These are phyloP conservation scores for Luffa aegyptiaca DNA, from an alignment of 306 rosid genomes.

Conservation along the genomic window DNA sequence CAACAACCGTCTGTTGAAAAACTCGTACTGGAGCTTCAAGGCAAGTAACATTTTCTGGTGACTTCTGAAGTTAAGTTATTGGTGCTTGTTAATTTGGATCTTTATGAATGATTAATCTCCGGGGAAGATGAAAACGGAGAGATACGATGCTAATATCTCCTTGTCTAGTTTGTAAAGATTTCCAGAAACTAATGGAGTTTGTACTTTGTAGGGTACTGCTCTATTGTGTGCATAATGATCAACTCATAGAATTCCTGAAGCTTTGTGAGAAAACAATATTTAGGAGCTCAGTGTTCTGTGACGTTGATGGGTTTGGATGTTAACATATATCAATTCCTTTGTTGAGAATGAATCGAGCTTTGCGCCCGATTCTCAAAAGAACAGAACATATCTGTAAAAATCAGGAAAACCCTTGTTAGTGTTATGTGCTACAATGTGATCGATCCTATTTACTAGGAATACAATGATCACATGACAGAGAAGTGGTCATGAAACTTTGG, in stretches of 20 bases:
- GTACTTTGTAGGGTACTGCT: neutral
- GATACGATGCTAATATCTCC: neutral
- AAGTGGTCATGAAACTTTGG: neutral
- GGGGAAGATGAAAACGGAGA: neutral
- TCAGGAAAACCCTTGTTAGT: neutral
- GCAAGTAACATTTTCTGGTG: neutral
- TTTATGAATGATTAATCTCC: neutral
- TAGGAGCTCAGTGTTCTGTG: neutral
- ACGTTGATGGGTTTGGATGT: neutral
- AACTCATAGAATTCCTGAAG: neutral
- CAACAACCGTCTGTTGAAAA: neutral
- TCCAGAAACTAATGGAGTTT: neutral
- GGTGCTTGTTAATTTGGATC: neutral
- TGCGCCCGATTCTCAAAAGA: slow-evolving; percentile 29
- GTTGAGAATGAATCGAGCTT: slow-evolving; percentile 38
- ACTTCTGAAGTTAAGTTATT: neutral
- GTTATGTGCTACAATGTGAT: neutral
- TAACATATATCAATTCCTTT: neutral
- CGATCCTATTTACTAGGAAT: neutral
- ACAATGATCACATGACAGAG: neutral
- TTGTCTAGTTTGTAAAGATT: neutral
- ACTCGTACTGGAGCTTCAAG: neutral
- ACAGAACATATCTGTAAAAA: neutral
- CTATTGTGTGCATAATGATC: neutral
- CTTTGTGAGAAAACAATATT: neutral